Evolutionary conservation across 1,139 yeast genomes (phyloP).

Genomic region (Candida neerlandica): DNA sequence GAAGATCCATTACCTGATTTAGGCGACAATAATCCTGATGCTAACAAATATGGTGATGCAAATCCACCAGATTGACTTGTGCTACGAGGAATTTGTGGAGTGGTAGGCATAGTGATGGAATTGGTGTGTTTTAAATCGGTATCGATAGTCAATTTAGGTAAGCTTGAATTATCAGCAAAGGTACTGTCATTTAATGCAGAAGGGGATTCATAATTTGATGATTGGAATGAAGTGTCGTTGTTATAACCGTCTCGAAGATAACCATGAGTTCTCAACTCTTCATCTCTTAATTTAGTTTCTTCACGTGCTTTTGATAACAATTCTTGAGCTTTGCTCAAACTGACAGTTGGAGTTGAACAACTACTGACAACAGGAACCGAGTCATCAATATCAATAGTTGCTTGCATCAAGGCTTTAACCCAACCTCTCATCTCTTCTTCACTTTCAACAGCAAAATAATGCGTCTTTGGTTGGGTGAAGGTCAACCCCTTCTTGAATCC

Average conservation of each 20-base stretch:
- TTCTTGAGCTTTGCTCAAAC: slow-evolving; percentile 84
- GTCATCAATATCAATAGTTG: slow-evolving; percentile 95
- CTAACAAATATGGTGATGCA: slow-evolving; percentile 62
- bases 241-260: slow-evolving; percentile 31
- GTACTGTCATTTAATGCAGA: slow-evolving; percentile 34
- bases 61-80: slow-evolving; percentile 50
- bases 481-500: slow-evolving; percentile 94
- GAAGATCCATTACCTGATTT: slow-evolving; percentile 34
- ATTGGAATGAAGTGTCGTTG: slow-evolving; percentile 16
- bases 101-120: slow-evolving; percentile 22
- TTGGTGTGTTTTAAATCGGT: slow-evolving; percentile 19
- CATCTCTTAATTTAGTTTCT: slow-evolving; percentile 65
- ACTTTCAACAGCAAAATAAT: slow-evolving; percentile 92
- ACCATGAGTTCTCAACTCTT: slow-evolving; percentile 47
- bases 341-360: slow-evolving; percentile 91
- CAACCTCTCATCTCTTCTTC: slow-evolving; percentile 91
- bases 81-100: slow-evolving; percentile 31
- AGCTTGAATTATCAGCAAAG: slow-evolving; percentile 27
- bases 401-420: slow-evolving; percentile 94
- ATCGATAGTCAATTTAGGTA: slow-evolving; percentile 40
- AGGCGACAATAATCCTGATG: slow-evolving; percentile 58
- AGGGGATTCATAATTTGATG: slow-evolving; percentile 23
- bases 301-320: slow-evolving; percentile 79
- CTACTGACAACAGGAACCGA: slow-evolving; percentile 92
- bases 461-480: slow-evolving; percentile 94